Evolutionary conservation across 345 rosid genomes (phyloP).

Genomic region (Abelmoschus esculentus): DNA sequence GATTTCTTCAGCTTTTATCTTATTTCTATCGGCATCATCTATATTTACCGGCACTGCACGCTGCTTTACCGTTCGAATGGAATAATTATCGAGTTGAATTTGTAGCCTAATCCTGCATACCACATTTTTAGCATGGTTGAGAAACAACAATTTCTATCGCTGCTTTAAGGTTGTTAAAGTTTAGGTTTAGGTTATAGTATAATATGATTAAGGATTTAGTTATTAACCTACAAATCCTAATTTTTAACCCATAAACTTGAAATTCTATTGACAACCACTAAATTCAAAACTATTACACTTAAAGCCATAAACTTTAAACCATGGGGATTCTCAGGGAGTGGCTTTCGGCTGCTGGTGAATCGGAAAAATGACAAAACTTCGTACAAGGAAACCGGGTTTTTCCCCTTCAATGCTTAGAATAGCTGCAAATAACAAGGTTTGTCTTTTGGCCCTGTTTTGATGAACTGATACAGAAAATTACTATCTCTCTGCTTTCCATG

Average conservation of each 20-base stretch:
- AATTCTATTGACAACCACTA: too few species aligned
- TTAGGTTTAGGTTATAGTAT: too few species aligned
- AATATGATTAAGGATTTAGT: too few species aligned
- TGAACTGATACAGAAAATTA: neutral
- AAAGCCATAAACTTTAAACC: too few species aligned
- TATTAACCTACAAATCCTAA: too few species aligned
- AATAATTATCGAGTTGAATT: neutral
- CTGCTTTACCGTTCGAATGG: neutral
- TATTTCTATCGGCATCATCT: neutral
- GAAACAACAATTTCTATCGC: too few species aligned
- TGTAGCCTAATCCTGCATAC: neutral
- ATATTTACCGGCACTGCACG: neutral
- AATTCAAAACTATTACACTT: too few species aligned
- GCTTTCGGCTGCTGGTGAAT: conserved; percentile 50
- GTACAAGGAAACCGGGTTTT: conserved; percentile 38
- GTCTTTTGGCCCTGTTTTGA: neutral
- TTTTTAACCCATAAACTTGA: too few species aligned
- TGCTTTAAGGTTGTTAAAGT: too few species aligned
- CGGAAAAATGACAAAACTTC: conserved; percentile 39
- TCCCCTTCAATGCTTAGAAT: conserved; percentile 15
- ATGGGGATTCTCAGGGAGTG: conserved; percentile 65
- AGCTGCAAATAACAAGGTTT: neutral
- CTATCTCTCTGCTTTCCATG: neutral
- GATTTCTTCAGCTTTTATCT: neutral
- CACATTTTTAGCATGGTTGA: neutral